A percentile compares a stretch with the other conserved stretches of the same genome.
Evolutionary conservation across 805 yeast species (phyloP).

Genomic region (Candida maesae): DNA sequence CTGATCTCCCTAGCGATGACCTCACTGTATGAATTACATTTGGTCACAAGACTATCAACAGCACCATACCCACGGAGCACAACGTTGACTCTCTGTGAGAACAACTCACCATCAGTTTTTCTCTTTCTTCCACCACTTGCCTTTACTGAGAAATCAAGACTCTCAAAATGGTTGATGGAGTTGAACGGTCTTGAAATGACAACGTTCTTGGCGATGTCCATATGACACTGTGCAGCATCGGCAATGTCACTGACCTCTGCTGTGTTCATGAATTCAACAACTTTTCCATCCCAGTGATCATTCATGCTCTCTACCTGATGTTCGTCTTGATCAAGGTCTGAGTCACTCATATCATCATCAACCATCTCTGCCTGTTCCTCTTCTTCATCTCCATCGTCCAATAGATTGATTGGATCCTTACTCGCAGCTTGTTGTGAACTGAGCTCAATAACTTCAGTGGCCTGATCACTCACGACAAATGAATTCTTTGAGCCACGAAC

Average conservation of each 20-base stretch:
- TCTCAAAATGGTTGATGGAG: constrained; percentile 55
- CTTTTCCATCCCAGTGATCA: constrained; percentile 54
- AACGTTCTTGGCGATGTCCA: constrained; percentile 59
- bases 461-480: constrained; percentile 24
- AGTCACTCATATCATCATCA: constrained; percentile 46
- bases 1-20: constrained; percentile 67
- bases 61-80: constrained; percentile 89
- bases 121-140: constrained; percentile 35
- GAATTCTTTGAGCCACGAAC: constrained; percentile 35
- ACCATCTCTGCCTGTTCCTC: constrained; percentile 42
- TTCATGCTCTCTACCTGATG: constrained; percentile 27
- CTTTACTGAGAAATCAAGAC: constrained; percentile 44
- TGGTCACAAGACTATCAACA: constrained; percentile 83
- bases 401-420: constrained; percentile 14
- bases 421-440: not conserved
- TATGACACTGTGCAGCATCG: constrained; percentile 72
- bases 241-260: constrained; percentile 72
- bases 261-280: constrained; percentile 72
- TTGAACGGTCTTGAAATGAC: constrained; percentile 68
- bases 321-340: constrained; percentile 40
- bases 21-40: constrained; percentile 76
- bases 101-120: constrained; percentile 66
- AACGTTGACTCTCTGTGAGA: constrained; percentile 64
- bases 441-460: constrained; percentile 7
- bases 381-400: constrained; percentile 30